Percentiles rank a stretch among this genome's conserved stretches.
phyloP scores from a whole-genome alignment of 1,284 basidiomycete species.

The Cutaneotrichosporon cutaneum region DNA sequence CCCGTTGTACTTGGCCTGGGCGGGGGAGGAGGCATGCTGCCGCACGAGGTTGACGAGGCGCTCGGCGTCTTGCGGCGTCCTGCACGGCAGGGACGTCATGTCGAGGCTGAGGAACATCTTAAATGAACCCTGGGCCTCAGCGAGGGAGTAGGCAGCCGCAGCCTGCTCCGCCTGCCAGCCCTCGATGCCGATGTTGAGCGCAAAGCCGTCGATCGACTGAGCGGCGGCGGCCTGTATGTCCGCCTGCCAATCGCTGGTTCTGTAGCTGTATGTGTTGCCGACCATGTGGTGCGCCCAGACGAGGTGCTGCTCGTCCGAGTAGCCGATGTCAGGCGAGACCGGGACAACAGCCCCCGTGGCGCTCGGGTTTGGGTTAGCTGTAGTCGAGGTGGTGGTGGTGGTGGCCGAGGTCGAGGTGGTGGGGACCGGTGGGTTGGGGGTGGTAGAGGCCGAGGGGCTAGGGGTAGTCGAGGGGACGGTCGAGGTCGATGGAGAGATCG shows the following conservation, averaged over 20 bases:
- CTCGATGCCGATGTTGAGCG: constrained; percentile 66
- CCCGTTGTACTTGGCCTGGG: constrained; percentile 61
- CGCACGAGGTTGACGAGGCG: constrained; percentile 62
- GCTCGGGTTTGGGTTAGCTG: not conserved
- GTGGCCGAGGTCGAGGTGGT: constrained; percentile 14
- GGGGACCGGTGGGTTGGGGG: not conserved
- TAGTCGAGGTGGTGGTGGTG: constrained; percentile 10
- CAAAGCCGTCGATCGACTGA: constrained; percentile 61
- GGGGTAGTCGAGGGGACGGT: not conserved
- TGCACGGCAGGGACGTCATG: constrained; percentile 57
- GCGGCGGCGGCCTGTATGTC: constrained; percentile 50
- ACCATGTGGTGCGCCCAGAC: constrained; percentile 54
- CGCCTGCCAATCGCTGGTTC: constrained; percentile 41
- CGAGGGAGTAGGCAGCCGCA: constrained; percentile 62
- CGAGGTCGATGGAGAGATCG: not conserved
- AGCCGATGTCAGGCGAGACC: constrained; percentile 22
- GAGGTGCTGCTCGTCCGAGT: constrained; percentile 31
- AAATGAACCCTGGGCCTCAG: constrained; percentile 57
- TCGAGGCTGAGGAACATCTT: constrained; percentile 65
- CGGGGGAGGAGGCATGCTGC: constrained; percentile 61
- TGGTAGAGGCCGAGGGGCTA: not conserved
- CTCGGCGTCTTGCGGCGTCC: constrained; percentile 57
- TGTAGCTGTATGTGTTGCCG: constrained; percentile 50
- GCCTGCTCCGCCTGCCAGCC: constrained; percentile 65
- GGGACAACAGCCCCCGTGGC: not conserved